Evolutionary conservation across 352 stramenopile species (phyloP), one percentile per base, ranked within the genome.

Genomic region (Phytopythium sindhum): DNA sequence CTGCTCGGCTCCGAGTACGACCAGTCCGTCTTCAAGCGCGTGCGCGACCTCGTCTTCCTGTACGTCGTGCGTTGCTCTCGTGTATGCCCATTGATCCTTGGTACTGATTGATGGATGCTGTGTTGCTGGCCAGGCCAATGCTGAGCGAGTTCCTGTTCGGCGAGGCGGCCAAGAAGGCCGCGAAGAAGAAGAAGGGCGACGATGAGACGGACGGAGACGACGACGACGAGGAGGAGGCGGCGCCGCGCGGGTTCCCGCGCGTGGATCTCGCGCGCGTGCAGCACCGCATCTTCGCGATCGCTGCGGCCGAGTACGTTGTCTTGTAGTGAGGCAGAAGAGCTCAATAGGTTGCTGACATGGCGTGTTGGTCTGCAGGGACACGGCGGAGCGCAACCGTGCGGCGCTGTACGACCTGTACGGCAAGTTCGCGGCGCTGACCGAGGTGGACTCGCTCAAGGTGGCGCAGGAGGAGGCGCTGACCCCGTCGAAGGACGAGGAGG

Each of bases 251-350:
- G 4, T 95, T 95, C 48, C 76, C 75, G 50, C 64, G 77, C 31
- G 79, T 93, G 8, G 71, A 93, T 4, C 58, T 95, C 45, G 73
- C 66, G 19, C 65, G 77, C 10, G 75, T 95, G 58, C 86, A 95
- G 74, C 83, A 93, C 67, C 84, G 84, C 50, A 83, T 95, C 65
- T 92, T 95, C 54, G 60, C 66, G 7, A 88, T 95, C 64, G 86
- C 84, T 1, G 86, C 86, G 21, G 84, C 83, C 42, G 81, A 91
- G 75, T 86, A 78, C 48, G 74, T 72, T n/a, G 17, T 23, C 45
- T 48, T 48, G 21, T 50, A 26, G 39, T 45, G 15, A 1, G 1
- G 1, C 6, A 2, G 12, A 5, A 15, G 2, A 19, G 14, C 12
- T 7, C 1, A n/a, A 8, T 23, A 57, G 52, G n/a, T 23, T 51